phyloP scores from a whole-genome alignment of 2,329 filamentous ascomycete species.

The Clarireedia monteithiana region DNA sequence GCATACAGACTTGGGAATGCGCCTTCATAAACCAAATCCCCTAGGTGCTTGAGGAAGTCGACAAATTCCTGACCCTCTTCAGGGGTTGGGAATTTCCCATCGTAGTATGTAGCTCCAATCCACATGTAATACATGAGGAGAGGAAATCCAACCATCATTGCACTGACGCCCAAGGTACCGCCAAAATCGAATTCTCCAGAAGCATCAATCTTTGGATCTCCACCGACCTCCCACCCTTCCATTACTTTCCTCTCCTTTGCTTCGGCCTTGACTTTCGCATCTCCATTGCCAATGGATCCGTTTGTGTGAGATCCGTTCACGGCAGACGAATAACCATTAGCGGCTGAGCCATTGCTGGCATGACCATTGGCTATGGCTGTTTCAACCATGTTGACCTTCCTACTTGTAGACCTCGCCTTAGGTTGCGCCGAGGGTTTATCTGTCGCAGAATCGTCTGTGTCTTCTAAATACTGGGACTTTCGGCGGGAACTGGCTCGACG shows the following conservation, averaged over 20 bases:
- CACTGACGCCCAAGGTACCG: slow-evolving; percentile 67
- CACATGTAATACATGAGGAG: slow-evolving; percentile 98
- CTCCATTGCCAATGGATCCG: slow-evolving; percentile 3
- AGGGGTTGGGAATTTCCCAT: slow-evolving; percentile 70
- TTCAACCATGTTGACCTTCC: slow-evolving; percentile 20
- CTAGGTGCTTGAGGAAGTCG: slow-evolving; percentile 68
- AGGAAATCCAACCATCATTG: slow-evolving; percentile 93
- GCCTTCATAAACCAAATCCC: slow-evolving; percentile 66
- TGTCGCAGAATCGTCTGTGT: slow-evolving; percentile 28
- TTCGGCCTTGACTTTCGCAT: slow-evolving; percentile 9
- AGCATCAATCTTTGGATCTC: slow-evolving; percentile 55
- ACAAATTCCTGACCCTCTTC: slow-evolving; percentile 54
- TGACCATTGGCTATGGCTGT: slow-evolving; percentile 18
- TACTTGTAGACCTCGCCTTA: slow-evolving; percentile 15
- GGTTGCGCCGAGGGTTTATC: slow-evolving; percentile 17
- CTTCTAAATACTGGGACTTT: slow-evolving; percentile 30
- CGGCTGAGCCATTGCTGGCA: slow-evolving; percentile 8
- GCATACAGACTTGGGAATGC: slow-evolving; percentile 77
- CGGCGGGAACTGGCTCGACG: slow-evolving; percentile 33
- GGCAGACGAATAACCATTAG: slow-evolving; percentile 6
- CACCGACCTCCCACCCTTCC: slow-evolving; percentile 52
- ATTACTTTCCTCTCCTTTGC: slow-evolving; percentile 22
- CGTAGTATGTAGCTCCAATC: slow-evolving; percentile 89
- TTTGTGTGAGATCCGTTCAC: slow-evolving; percentile 10
- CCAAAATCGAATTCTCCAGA: slow-evolving; percentile 75